These are phyloP conservation scores for Clitopilus hobsonii DNA, from an alignment of 768 basidiomycete genomes.

Conservation along the genomic window DNA sequence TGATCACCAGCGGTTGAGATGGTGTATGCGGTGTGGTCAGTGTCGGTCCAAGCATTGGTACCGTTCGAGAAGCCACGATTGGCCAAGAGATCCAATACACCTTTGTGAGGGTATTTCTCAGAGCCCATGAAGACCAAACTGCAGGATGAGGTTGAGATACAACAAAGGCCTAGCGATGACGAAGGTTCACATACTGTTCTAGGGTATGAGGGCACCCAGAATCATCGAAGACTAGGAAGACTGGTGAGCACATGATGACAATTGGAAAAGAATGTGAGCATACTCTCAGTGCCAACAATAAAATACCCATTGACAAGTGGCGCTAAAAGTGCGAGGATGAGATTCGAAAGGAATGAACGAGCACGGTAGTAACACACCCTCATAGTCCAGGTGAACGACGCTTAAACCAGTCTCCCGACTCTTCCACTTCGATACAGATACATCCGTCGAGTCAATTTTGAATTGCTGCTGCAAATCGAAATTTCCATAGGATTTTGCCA, in stretches of 20 bases:
- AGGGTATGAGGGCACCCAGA: constrained; percentile 94
- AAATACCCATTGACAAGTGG: constrained; percentile 91
- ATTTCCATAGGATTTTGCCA: constrained; percentile 54
- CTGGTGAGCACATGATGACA: constrained; percentile 1
- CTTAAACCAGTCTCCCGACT: constrained; percentile 85
- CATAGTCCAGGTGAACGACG: constrained; percentile 87
- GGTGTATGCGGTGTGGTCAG: constrained; percentile 93
- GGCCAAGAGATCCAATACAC: constrained; percentile 90
- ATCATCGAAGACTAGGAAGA: constrained; percentile 77
- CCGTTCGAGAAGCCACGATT: constrained; percentile 91
- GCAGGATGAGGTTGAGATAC: constrained; percentile 2
- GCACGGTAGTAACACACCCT: constrained; percentile 46
- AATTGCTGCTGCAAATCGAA: constrained; percentile 80
- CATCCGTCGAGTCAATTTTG: constrained; percentile 75
- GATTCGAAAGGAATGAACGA: constrained; percentile 11
- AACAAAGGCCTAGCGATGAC: constrained; percentile 4
- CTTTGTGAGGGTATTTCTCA: constrained; percentile 93
- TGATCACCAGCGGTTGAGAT: constrained; percentile 93
- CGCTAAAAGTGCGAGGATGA: constrained; percentile 41
- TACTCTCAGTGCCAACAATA: constrained; percentile 87
- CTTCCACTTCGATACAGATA: constrained; percentile 83
- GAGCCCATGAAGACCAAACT: constrained; percentile 95
- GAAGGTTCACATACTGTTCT: constrained; percentile 67
- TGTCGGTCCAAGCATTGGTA: constrained; percentile 97
- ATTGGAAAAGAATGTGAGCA: not conserved